Percentiles rank a stretch among this genome's conserved stretches.
phyloP scores from a whole-genome alignment of 129 eudicot species.

The Glebionis coronaria region DNA sequence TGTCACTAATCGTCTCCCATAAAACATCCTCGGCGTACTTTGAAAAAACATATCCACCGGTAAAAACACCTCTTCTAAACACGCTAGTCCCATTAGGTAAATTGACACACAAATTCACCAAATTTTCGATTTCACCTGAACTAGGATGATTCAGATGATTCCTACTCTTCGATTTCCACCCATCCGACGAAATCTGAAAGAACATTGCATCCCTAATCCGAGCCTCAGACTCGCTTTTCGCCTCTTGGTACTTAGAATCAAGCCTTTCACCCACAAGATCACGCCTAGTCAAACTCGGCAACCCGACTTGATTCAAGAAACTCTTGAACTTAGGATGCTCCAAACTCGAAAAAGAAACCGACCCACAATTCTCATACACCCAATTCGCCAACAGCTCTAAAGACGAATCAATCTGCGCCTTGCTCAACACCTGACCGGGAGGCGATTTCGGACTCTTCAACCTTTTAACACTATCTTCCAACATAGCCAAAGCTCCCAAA shows the following conservation, averaged over 20 bases:
- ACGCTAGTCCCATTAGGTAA: conserved; percentile 94
- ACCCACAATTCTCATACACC: conserved; percentile 86
- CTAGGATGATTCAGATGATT: not conserved
- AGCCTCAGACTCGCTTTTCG: conserved; percentile 62
- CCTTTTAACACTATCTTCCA: conserved; percentile 93
- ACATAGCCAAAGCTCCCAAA: conserved; percentile 80
- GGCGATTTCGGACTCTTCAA: conserved; percentile 76
- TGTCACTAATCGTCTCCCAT: conserved; percentile 65
- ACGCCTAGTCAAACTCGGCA: conserved; percentile 52
- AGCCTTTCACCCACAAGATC: conserved; percentile 69
- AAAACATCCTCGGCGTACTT: conserved; percentile 86
- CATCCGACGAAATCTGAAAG: conserved; percentile 75
- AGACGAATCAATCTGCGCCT: conserved; percentile 70
- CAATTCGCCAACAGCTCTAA: conserved; percentile 71
- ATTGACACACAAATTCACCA: conserved; percentile 76
- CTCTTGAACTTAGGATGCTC: conserved; percentile 84
- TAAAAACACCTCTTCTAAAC: conserved; percentile 67
- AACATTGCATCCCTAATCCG: conserved; percentile 84
- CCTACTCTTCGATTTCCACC: conserved; percentile 58
- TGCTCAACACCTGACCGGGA: conserved; percentile 60
- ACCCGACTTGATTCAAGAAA: conserved; percentile 72
- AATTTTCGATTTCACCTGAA: conserved; percentile 51
- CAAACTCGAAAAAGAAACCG: conserved; percentile 69
- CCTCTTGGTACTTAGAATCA: conserved; percentile 66
- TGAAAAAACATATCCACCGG: conserved; percentile 70